Conservation (phyloP, 2,329 filamentous ascomycete genomes). For the Nigrospora osmanthi region DNA sequence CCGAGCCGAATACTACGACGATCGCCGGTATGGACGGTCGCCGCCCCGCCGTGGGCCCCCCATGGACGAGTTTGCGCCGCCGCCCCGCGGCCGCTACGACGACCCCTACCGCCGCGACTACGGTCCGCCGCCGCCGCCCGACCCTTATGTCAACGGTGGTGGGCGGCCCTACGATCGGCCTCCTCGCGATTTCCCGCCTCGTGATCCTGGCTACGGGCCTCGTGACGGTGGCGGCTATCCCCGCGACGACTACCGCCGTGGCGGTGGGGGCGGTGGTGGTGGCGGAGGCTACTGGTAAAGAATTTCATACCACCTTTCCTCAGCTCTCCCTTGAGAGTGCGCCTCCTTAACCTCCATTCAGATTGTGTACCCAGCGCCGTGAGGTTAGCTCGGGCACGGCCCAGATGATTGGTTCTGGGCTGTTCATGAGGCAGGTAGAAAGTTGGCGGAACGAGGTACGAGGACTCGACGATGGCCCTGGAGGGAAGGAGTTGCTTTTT, state of each 20-base stretch:
- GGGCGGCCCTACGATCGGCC: slow-evolving; percentile 50
- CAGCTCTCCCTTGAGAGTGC: slow-evolving; percentile 3
- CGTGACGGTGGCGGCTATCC: slow-evolving; percentile 21
- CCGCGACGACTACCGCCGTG: slow-evolving; percentile 23
- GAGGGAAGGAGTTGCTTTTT: too few relatives aligned
- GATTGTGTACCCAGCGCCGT: not conserved
- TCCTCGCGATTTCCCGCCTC: slow-evolving; percentile 40
- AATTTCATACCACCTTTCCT: slow-evolving; percentile 13
- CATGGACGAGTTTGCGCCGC: slow-evolving; percentile 68
- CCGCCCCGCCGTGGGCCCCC: slow-evolving; percentile 66
- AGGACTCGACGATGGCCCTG: too few relatives aligned
- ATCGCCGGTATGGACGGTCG: slow-evolving; percentile 66
- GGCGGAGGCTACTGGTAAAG: slow-evolving; percentile 24
- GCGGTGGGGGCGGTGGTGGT: slow-evolving; percentile 14
- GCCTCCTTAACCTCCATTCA: slow-evolving; percentile 1
- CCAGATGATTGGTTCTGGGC: too few relatives aligned
- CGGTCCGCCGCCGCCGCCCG: slow-evolving; percentile 50
- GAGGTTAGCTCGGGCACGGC: too few relatives aligned
- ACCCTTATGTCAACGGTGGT: slow-evolving; percentile 47
- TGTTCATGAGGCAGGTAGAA: too few relatives aligned
- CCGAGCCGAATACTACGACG: slow-evolving; percentile 75
- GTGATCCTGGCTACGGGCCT: slow-evolving; percentile 40
- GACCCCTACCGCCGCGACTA: slow-evolving; percentile 70
- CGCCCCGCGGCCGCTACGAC: slow-evolving; percentile 62
- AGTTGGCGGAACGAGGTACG: too few relatives aligned